Percentiles rank a stretch among this genome's conserved stretches.
Conservation (phyloP, 805 yeast species). For the Metschnikowia gelsemii region DNA sequence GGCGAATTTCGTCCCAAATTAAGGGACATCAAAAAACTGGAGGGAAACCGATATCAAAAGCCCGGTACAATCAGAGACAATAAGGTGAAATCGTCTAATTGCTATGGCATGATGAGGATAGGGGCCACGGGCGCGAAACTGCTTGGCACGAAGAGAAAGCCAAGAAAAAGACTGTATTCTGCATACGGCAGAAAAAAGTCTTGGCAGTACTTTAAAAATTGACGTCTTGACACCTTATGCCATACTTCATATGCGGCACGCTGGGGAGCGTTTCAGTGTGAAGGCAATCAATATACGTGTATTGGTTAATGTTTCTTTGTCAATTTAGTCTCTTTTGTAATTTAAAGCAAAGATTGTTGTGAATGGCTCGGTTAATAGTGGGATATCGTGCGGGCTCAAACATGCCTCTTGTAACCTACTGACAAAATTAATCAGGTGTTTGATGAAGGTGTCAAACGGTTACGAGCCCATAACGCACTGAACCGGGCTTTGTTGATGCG, state of each 20-base stretch:
- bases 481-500: conserved; percentile 3
- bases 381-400: too few species aligned
- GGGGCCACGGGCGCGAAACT: background rate
- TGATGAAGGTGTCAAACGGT: conserved; percentile 10
- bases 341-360: too few species aligned
- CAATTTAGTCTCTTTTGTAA: too few species aligned
- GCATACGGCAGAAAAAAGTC: conserved; percentile 7
- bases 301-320: too few species aligned
- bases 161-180: conserved; percentile 8
- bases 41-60: too few species aligned
- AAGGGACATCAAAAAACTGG: too few species aligned
- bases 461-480: conserved; percentile 9
- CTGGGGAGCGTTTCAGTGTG: conserved; percentile 5
- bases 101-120: background rate
- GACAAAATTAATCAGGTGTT: background rate
- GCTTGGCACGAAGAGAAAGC: conserved; percentile 10
- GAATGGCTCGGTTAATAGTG: too few species aligned
- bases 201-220: conserved; percentile 14
- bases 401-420: too few species aligned
- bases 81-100: too few species aligned
- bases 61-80: too few species aligned
- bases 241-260: conserved; percentile 10
- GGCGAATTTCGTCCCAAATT: too few species aligned
- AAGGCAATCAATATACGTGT: too few species aligned
- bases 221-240: conserved; percentile 18